Base-by-base conservation (phyloP, 306 rosid genomes). In the Canavalia ensiformis region DNA sequence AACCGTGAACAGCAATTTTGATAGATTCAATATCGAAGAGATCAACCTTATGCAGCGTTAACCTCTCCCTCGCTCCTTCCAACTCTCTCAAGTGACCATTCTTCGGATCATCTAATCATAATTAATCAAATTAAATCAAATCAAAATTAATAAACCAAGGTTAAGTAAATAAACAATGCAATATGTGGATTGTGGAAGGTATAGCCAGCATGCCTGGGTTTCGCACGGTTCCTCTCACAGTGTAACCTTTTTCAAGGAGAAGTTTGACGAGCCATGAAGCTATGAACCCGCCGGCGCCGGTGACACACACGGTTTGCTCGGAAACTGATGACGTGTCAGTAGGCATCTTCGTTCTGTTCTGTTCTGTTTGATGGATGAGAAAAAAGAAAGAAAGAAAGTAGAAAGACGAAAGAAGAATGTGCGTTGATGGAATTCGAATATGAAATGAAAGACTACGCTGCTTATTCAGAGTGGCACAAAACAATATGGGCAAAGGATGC, bases 221-320 rank as follows among this genome's bases (percentile, higher is more conserved):
- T 81, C 97, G 71, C 6, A 93, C 75, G 49, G 99, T 95, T 78
- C 98, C 99, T 85, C 83, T 87, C 3, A 95, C 99, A 44, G 75
- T 74, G 86, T 95, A 95, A 25, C 97, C 97, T 87, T 86, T 90
- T 51, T 89, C 84, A 0, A 95, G 88, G 12, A 95, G 90, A 47
- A 90, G 90, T 34, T 90, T 91, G 1, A 93, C 98, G 0, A 92
- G 86, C 98, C 99, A 95, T 5, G 99, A 93, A 11, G 98, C 99
- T 60, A 95, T 93, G 87, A 91, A 95, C 13, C 99, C 99, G 0
- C 94, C 98, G 9, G 99, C 99, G 2, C 99, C 99, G 51, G 99
- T 93, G 77, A 95, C 97, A 56, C 98, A 93, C 7, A 95, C 87
- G 7, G 88, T 95, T 82, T 90, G 86, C 13, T 87, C 83, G 33